phyloP scores from a whole-genome alignment of 164 flowering plant genomes.

The Vitis labrusca region DNA sequence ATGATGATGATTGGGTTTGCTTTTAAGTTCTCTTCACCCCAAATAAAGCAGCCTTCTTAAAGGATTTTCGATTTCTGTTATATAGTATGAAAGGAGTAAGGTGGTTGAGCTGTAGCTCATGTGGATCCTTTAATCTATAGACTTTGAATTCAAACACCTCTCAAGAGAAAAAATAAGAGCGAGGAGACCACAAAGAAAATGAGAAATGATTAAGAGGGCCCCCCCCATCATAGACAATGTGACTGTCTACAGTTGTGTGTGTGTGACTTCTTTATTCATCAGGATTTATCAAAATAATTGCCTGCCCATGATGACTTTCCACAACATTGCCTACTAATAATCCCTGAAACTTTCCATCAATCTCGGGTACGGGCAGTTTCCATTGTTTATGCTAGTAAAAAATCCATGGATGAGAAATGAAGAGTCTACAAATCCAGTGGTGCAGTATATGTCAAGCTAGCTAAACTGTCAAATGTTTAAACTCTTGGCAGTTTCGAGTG shows the following conservation, averaged over 20 bases:
- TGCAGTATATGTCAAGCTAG: no score
- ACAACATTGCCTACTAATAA: constrained; percentile 3
- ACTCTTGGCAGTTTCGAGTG: no score
- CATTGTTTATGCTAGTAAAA: neutral
- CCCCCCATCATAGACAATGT: constrained; percentile 19
- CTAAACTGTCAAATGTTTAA: no score
- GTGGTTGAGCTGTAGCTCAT: no score
- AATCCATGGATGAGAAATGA: neutral
- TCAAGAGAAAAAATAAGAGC: neutral
- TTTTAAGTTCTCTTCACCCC: constrained; percentile 4
- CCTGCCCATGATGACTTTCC: constrained; percentile 6
- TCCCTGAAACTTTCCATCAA: constrained; percentile 13
- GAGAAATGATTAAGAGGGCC: constrained; percentile 11
- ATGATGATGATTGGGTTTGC: constrained; percentile 6
- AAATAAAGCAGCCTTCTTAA: neutral
- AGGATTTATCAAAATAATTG: neutral
- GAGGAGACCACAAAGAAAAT: constrained; percentile 2
- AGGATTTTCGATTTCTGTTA: neutral
- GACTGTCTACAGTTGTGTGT: constrained; percentile 11
- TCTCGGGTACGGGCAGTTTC: constrained; percentile 6
- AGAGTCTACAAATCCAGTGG: no score
- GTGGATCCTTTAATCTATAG: no score
- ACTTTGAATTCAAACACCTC: no score
- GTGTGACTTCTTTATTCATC: constrained; percentile 11
- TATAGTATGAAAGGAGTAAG: neutral